Base-by-base conservation (phyloP, 1,139 yeast species). In the Saccharomycopsis phalli region DNA sequence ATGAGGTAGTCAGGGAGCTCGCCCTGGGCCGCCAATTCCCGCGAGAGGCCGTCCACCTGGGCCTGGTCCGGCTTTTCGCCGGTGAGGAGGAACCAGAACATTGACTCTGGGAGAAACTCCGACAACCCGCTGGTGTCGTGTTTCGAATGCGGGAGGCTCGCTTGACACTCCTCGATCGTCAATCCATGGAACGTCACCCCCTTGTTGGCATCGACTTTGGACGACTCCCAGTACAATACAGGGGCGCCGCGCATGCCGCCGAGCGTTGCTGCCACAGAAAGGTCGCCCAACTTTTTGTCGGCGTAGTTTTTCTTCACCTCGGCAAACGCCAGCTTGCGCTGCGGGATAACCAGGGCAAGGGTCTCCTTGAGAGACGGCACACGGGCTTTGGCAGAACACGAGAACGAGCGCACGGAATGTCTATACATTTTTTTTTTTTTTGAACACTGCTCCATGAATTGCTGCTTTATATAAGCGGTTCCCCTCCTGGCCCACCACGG, bases 11-110 rank as follows among this genome's bases (percentile, higher is more conserved):
- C 66, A 50, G 82, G 82, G 40, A 76, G 58, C 49, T 65, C 69
- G 27, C 76, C 63, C 51, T 78, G 69, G 37, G 77, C 71, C 45
- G 76, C 78, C 50, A 76, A 62, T 55, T 74, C 80, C 20, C 67
- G 67, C 44, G 74, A 65, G 34, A 76, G 66, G 5, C 65, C 67
- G 50, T 65, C 61, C 49, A 70, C 71, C 60, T 76, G 81, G 41
- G 64, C 57, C 50, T 68, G 74, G 29, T 75, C 58, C 51, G 82
- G 82, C 50, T 71, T 63, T 56, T 74, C 75, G 32, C 82, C 82
- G 37, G 81, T 76, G 52, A 76, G 57, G 45, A 76, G 57, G 49
- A 68, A 68, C 81, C 81, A 76, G 58, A 76, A 74, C 52, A 76
- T 64, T 42, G 74, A 75, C 57, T 76, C 82, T 34, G 82, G 82